Conservation (phyloP, 1,284 basidiomycete genomes). For the Porogramme epimiltina region DNA sequence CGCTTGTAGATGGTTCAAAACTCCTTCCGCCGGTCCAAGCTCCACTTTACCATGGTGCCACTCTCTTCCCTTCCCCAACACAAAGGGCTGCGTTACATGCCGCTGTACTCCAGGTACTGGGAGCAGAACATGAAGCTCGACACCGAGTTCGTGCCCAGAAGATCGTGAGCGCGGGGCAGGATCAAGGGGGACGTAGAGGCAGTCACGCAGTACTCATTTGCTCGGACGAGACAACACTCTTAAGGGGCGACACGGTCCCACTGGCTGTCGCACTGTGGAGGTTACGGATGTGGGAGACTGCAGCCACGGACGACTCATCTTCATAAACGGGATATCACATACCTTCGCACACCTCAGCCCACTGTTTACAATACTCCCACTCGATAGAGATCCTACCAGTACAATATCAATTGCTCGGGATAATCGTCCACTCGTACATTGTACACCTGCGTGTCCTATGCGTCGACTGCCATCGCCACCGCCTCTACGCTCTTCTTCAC, state of each 20-base stretch:
- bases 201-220: conserved; percentile 73
- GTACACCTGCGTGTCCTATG: conserved; percentile 33
- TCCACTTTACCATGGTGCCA: conserved; percentile 66
- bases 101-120: conserved; percentile 48
- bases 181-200: conserved; percentile 40
- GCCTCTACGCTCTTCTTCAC: conserved; percentile 35
- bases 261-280: conserved; percentile 76
- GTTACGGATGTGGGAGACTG: conserved; percentile 70
- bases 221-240: conserved; percentile 48
- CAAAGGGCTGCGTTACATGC: conserved; percentile 61
- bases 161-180: neutral
- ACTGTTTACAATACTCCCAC: too few species aligned
- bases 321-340: too few species aligned
- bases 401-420: conserved; percentile 12
- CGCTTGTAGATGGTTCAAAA: conserved; percentile 10
- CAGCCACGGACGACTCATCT: conserved; percentile 16
- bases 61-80: conserved; percentile 58
- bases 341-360: too few species aligned
- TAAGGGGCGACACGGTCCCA: conserved; percentile 58
- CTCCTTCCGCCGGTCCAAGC: conserved; percentile 45
- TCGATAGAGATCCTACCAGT: conserved; percentile 13
- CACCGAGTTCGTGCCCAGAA: neutral
- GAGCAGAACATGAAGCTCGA: conserved; percentile 40
- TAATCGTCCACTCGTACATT: conserved; percentile 19
- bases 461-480: conserved; percentile 71